Percentiles rank a stretch among this genome's conserved stretches.
These are phyloP conservation scores for Hanseniaspora osmophila DNA, from an alignment of 805 yeast species.

Conservation along the genomic window DNA sequence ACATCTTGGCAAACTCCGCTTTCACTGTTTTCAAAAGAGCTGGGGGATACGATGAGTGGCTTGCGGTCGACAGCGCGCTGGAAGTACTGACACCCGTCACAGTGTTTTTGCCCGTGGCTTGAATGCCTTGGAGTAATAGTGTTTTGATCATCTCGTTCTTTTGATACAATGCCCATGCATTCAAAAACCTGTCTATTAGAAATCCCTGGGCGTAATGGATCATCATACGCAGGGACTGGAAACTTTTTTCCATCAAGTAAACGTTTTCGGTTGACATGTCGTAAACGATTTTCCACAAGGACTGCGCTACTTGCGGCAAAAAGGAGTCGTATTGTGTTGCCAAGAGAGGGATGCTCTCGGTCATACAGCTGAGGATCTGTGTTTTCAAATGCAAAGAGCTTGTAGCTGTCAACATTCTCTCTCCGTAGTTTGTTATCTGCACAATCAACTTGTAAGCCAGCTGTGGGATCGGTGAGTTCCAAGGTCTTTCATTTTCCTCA, in stretches of 20 bases:
- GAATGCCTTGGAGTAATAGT: too few species aligned
- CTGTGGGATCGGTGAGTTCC: conserved; percentile 59
- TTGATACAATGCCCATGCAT: conserved; percentile 7
- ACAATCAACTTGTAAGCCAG: conserved; percentile 44
- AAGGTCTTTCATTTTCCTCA: conserved; percentile 25
- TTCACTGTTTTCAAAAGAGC: background rate
- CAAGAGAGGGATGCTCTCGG: conserved; percentile 34
- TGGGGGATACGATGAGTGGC: background rate
- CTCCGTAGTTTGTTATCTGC: conserved; percentile 54
- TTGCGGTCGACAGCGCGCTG: too few species aligned
- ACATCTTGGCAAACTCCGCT: background rate
- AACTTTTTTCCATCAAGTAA: conserved; percentile 13
- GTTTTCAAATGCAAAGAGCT: conserved; percentile 37
- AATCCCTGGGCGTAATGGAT: conserved; percentile 16
- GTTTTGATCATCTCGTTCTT: background rate
- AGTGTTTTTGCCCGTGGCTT: too few species aligned
- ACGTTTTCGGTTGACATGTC: conserved; percentile 12
- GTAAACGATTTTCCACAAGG: conserved; percentile 16
- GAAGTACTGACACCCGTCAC: too few species aligned
- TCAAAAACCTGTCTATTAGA: conserved; percentile 17
- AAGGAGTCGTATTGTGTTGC: conserved; percentile 28
- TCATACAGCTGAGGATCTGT: conserved; percentile 39
- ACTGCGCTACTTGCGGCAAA: conserved; percentile 20
- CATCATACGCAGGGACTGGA: conserved; percentile 11
- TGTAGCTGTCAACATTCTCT: conserved; percentile 52